Percentiles rank a stretch among this genome's conserved stretches.
These are phyloP conservation scores for Boletellus ananiceps DNA, from an alignment of 768 basidiomycete genomes.

Conservation along the genomic window DNA sequence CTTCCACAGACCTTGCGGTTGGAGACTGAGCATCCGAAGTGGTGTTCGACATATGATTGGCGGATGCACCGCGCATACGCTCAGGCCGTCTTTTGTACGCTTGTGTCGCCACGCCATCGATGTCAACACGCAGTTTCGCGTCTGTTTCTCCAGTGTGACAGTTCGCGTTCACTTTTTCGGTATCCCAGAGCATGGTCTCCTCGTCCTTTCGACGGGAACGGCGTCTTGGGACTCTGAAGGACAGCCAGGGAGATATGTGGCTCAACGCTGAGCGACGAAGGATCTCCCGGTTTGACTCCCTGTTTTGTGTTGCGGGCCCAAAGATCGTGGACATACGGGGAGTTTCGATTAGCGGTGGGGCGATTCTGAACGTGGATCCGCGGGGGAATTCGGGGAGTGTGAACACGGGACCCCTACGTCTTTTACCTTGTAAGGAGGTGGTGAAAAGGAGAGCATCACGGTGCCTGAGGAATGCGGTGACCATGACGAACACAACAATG, in stretches of 20 bases:
- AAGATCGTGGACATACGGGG: conserved; percentile 24
- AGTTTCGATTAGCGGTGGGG: conserved; percentile 20
- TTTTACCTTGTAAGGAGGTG: background rate
- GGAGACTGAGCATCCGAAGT: conserved; percentile 8
- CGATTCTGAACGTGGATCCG: conserved; percentile 24
- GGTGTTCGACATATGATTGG: background rate
- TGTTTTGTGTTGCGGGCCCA: conserved; percentile 3
- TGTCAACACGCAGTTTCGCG: conserved; percentile 1
- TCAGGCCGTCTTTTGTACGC: conserved; percentile 7
- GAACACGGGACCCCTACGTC: background rate
- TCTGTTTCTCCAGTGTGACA: conserved; percentile 1
- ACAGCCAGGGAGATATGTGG: conserved; percentile 39
- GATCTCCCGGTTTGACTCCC: conserved; percentile 7
- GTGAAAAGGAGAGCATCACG: conserved; percentile 1
- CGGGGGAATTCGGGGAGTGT: conserved; percentile 25
- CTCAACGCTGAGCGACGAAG: conserved; percentile 17
- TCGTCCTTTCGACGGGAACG: conserved; percentile 24
- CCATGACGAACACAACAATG: conserved; percentile 53
- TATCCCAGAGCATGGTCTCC: conserved; percentile 31
- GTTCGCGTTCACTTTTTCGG: conserved; percentile 26
- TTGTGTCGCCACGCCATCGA: conserved; percentile 2
- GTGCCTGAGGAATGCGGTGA: conserved; percentile 37
- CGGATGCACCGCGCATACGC: conserved; percentile 3
- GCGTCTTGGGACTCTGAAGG: conserved; percentile 26
- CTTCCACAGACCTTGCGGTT: conserved; percentile 4